phyloP scores from a whole-genome alignment of 192 early-diverging fungal species.

The Thoreauomyces humboldtii region DNA sequence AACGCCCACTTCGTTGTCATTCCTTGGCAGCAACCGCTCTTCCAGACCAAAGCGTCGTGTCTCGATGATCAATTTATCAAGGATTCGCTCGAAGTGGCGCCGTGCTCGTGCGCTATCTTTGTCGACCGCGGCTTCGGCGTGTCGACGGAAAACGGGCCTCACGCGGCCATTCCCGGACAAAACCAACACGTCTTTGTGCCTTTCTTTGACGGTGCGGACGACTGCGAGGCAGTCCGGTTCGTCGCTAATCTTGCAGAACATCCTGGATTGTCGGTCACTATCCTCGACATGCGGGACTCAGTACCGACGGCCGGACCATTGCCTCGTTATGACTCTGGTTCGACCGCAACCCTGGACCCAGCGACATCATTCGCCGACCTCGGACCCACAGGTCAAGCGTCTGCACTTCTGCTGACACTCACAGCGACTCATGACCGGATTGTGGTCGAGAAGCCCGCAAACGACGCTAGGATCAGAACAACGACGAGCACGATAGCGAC shows the following conservation, averaged over 20 bases:
- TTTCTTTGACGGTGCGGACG: constrained; percentile 72
- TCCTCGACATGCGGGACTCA: constrained; percentile 10
- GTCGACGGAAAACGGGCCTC: constrained; percentile 13
- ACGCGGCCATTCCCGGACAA: constrained; percentile 32
- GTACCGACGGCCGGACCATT: no score
- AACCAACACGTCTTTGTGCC: constrained; percentile 65
- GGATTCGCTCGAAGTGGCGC: constrained; percentile 44
- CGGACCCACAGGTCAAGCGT: background rate
- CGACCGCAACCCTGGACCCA: background rate
- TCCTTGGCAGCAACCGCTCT: constrained; percentile 42
- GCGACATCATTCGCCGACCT: background rate
- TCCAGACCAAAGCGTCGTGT: constrained; percentile 5
- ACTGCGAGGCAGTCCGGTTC: constrained; percentile 61
- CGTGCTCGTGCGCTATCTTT: constrained; percentile 55
- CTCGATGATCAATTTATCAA: constrained; percentile 24
- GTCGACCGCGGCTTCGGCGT: constrained; percentile 69
- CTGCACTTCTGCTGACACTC: no score
- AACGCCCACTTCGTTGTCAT: constrained; percentile 67
- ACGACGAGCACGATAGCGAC: constrained; percentile 34
- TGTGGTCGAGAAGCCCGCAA: no score
- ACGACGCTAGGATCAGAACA: background rate
- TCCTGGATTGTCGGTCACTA: constrained; percentile 14
- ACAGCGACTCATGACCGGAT: no score
- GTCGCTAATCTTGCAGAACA: constrained; percentile 51
- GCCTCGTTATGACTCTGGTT: background rate